Evolutionary conservation across 345 rosid species (phyloP), one percentile per base, ranked within the genome.

Genomic region (Bruguiera gymnorhiza): DNA sequence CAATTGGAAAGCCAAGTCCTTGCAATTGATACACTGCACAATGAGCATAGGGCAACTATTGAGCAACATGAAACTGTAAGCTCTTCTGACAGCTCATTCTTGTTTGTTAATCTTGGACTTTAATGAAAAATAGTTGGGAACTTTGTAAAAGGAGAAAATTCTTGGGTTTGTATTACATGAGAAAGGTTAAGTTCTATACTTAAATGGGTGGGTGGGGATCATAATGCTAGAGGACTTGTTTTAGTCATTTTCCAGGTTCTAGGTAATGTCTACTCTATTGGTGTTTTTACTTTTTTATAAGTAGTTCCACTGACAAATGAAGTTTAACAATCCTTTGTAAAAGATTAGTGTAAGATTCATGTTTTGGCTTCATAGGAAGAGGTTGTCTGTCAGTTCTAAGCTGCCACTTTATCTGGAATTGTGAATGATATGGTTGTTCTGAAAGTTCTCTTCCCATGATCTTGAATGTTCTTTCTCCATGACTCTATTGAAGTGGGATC

Each of bases 1-100:
- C 97, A 92, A 68, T 78, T 92, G 78, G 99, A 95, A 87, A 78
- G 82, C 57, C 97, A 87, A 63, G 97, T 90, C 69, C 77, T 82
- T 79, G 79, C 80, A 59, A 83, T 95, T 67, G 93, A 95, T 76
- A 76, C 81, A 63, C 76, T 89, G 73, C 93, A 73, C 70, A 85
- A 72, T 60, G 86, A 95, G 78, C 85, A 85, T 70, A 93, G 88
- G 50, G 72, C 86, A 62, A 71, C 79, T 32, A 67, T 75, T 63
- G 97, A 87, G 71, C 83, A 30, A 65, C 89, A 85, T 82, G 92
- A 86, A 64, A 85, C 74, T 72, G 97, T 95, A 85, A 68, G 82
- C 62, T 74, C 58, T 67, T 36, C 65, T 73, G 55, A 61, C 15
- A 50, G 68, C 52, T 67, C 52, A 53, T 75, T 50, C 16, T 26